These are phyloP conservation scores for Melaleuca quinquenervia DNA, from an alignment of 345 rosid genomes.

Conservation along the genomic window DNA sequence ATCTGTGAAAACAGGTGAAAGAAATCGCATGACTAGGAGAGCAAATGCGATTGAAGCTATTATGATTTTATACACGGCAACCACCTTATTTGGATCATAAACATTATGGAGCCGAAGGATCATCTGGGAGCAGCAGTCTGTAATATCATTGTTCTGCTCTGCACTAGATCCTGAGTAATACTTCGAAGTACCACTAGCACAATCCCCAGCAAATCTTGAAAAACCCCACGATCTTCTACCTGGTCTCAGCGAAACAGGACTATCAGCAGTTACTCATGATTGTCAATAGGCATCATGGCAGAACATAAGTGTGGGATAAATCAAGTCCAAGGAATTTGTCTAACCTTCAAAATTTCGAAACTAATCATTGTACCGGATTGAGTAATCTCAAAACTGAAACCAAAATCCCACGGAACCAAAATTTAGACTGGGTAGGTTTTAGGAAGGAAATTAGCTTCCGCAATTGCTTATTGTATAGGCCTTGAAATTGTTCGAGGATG, in stretches of 20 bases:
- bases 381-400: neutral
- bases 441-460: neutral
- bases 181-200: constrained; percentile 70
- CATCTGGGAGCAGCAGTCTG: constrained; percentile 94
- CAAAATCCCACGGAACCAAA: neutral
- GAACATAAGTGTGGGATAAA: neutral
- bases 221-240: constrained; percentile 84
- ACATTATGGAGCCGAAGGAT: constrained; percentile 95
- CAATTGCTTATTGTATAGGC: neutral
- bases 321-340: neutral
- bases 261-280: neutral
- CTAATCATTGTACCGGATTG: neutral
- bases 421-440: neutral
- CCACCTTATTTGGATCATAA: constrained; percentile 89
- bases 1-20: constrained; percentile 28
- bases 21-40: neutral
- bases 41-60: neutral
- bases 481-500: neutral
- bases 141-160: constrained; percentile 65
- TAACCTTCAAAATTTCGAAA: neutral
- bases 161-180: constrained; percentile 49
- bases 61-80: neutral
- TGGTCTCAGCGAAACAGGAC: constrained; percentile 6
- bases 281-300: neutral
- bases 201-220: constrained; percentile 80